phyloP scores from a whole-genome alignment of 2,329 filamentous ascomycete genomes.

The Paraphoma chrysanthemicola region DNA sequence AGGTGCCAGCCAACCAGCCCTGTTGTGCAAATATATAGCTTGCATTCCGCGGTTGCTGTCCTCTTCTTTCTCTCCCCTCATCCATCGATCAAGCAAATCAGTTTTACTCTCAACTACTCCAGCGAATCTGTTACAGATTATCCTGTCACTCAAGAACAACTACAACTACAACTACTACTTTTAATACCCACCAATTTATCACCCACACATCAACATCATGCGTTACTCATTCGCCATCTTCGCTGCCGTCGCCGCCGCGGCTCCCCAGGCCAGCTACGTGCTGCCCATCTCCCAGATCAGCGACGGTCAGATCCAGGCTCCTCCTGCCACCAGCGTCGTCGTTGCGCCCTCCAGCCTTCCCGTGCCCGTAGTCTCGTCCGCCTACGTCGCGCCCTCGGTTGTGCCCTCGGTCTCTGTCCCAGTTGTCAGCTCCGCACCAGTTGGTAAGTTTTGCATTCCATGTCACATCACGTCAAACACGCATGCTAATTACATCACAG shows the following conservation, averaged over 20 bases:
- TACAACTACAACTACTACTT: conserved; percentile 23
- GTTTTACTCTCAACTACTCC: not conserved
- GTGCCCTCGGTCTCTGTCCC: conserved; percentile 7
- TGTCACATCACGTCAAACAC: not conserved
- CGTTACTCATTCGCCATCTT: conserved; percentile 41
- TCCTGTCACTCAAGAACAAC: conserved; percentile 5
- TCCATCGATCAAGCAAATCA: conserved; percentile 9
- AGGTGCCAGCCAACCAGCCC: conserved; percentile 2
- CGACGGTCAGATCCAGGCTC: conserved; percentile 48
- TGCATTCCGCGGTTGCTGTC: conserved; percentile 1
- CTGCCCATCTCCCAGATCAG: conserved; percentile 47
- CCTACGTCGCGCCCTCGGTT: conserved; percentile 5
- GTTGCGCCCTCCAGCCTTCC: not conserved
- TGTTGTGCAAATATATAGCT: conserved; percentile 19
- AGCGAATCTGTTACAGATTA: not conserved
- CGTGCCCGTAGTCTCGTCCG: not conserved
- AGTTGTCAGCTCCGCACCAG: not conserved
- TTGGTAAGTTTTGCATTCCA: conserved; percentile 1
- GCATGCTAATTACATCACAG: not conserved
- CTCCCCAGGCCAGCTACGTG: conserved; percentile 24
- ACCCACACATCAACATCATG: conserved; percentile 32
- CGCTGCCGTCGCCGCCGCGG: conserved; percentile 37
- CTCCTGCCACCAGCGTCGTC: conserved; percentile 22
- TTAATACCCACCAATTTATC: conserved; percentile 1
- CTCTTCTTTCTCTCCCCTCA: conserved; percentile 8